Conservation (phyloP, 169 alveolate genomes). For the Plasmodium gonderi region DNA sequence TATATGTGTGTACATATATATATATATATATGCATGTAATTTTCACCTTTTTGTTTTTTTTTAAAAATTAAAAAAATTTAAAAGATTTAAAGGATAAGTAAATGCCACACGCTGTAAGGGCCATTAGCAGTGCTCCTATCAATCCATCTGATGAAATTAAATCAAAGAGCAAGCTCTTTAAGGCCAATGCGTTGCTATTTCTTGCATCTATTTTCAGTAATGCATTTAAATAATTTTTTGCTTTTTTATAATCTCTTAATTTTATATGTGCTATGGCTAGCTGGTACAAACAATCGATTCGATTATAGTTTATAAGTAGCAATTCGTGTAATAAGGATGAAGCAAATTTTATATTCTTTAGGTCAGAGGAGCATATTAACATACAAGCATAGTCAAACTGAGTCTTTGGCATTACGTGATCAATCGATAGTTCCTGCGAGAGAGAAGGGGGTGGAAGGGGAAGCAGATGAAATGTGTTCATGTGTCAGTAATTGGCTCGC, state of each 20-base stretch:
- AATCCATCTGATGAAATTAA: slow-evolving; percentile 52
- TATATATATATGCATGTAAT: too few relatives aligned
- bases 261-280: slow-evolving; percentile 84
- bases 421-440: slow-evolving; percentile 43
- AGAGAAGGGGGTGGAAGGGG: neutral
- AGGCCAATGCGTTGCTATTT: slow-evolving; percentile 46
- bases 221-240: slow-evolving; percentile 80
- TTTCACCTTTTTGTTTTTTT: slow-evolving; percentile 66
- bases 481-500: too few relatives aligned
- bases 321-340: slow-evolving; percentile 53
- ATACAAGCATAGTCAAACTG: slow-evolving; percentile 65
- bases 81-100: slow-evolving; percentile 74
- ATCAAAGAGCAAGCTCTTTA: slow-evolving; percentile 47
- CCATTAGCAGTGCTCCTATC: slow-evolving; percentile 19
- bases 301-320: slow-evolving; percentile 60
- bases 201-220: slow-evolving; percentile 78
- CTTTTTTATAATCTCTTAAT: slow-evolving; percentile 79
- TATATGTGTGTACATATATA: too few relatives aligned
- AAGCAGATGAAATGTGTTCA: too few relatives aligned
- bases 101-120: slow-evolving; percentile 42
- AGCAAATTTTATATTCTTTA: slow-evolving; percentile 50
- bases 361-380: slow-evolving; percentile 65
- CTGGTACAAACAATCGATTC: slow-evolving; percentile 80
- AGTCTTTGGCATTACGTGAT: slow-evolving; percentile 70
- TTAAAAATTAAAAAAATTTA: slow-evolving; percentile 40